phyloP scores from a whole-genome alignment of 1,139 yeast species.

The Pichia sp. region DNA sequence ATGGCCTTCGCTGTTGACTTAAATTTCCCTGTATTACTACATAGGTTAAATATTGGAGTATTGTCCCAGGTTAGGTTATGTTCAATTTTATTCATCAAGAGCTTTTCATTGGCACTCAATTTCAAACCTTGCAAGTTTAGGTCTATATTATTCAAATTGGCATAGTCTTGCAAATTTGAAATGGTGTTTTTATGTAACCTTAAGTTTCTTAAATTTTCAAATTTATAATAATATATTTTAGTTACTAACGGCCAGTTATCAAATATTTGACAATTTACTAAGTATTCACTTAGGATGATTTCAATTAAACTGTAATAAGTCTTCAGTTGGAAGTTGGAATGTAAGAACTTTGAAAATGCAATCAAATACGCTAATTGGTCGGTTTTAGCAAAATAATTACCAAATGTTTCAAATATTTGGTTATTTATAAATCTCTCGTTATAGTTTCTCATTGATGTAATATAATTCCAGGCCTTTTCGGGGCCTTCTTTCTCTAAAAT shows the following conservation, averaged over 20 bases:
- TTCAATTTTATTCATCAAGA: no score
- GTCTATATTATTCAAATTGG: conserved; percentile 14
- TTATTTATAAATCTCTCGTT: conserved; percentile 2
- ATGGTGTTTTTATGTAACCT: neutral
- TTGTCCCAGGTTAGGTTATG: conserved; percentile 12
- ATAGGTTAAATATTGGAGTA: conserved; percentile 9
- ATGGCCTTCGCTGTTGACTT: conserved; percentile 13
- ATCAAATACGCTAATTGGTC: conserved; percentile 17
- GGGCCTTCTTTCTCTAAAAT: conserved; percentile 11
- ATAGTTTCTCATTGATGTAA: conserved; percentile 2
- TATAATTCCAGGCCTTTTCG: conserved; percentile 14
- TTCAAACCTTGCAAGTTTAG: neutral
- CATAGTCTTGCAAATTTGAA: conserved; percentile 16
- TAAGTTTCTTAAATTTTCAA: neutral
- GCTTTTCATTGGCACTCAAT: no score
- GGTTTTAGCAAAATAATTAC: conserved; percentile 13
- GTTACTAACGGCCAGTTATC: conserved; percentile 18
- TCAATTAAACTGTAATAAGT: conserved; percentile 12
- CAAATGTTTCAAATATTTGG: conserved; percentile 16
- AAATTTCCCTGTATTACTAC: conserved; percentile 12
- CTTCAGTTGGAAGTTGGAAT: conserved; percentile 2
- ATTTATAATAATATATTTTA: conserved; percentile 1
- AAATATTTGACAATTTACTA: conserved; percentile 15
- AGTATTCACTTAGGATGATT: conserved; percentile 13
- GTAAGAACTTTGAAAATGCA: conserved; percentile 17